These are phyloP conservation scores for Talaromyces sp. DNA, from an alignment of 2,329 filamentous ascomycete species.

Conservation along the genomic window DNA sequence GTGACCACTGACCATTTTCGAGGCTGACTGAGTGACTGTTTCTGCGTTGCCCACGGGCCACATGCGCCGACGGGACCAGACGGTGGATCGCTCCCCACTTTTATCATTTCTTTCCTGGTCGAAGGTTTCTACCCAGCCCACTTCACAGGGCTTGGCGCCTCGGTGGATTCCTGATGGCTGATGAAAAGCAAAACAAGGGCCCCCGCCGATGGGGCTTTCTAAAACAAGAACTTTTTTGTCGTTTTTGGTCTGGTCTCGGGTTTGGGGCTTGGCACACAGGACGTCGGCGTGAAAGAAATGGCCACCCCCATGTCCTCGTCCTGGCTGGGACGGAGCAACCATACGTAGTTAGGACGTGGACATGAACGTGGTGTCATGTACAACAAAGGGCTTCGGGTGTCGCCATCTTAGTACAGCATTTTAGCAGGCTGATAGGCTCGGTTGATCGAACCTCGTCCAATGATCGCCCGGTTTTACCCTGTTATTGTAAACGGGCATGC, in stretches of 20 bases:
- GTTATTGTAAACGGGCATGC: background rate
- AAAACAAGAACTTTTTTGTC: background rate
- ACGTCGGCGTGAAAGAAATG: background rate
- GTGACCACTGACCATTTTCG: background rate
- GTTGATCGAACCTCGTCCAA: background rate
- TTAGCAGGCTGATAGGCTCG: background rate
- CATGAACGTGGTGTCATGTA: background rate
- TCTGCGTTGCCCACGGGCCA: constrained; percentile 14
- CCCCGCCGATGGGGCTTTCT: background rate
- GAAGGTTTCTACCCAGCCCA: background rate
- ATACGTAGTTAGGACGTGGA: background rate
- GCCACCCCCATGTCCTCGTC: background rate
- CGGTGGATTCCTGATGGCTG: constrained; percentile 4
- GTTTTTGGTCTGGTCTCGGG: constrained; percentile 1
- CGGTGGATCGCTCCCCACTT: background rate
- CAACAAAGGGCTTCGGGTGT: background rate
- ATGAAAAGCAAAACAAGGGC: background rate
- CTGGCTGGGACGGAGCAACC: background rate
- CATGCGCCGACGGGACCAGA: constrained; percentile 13
- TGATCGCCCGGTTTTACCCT: background rate
- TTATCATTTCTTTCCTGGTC: constrained; percentile 1
- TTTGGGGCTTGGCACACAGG: background rate
- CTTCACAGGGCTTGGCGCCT: background rate
- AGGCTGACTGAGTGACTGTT: background rate
- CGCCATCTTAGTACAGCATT: background rate